Percentiles rank a stretch among this genome's conserved stretches.
Conservation (phyloP, 2,329 filamentous ascomycete genomes). For the Verticillium alfalfae region DNA sequence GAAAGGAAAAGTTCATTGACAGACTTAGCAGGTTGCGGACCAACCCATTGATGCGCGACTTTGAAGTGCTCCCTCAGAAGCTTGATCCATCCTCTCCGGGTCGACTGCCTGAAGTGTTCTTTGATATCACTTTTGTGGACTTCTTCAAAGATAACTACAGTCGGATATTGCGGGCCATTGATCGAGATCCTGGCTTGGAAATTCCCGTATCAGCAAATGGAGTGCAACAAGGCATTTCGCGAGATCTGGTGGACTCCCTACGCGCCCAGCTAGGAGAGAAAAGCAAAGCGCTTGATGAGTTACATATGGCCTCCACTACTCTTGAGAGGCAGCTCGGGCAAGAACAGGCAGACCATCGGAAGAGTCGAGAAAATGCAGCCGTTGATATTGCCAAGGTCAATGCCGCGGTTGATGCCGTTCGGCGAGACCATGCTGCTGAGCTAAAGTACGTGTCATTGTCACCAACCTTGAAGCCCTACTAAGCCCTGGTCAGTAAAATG, state of each 20-base stretch:
- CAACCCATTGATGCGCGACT: conserved; percentile 77
- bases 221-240: conserved; percentile 84
- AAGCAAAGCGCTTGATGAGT: conserved; percentile 44
- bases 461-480: neutral
- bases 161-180: conserved; percentile 75
- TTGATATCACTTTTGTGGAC: conserved; percentile 81
- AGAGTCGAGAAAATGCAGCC: conserved; percentile 52
- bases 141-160: conserved; percentile 97
- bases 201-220: conserved; percentile 75
- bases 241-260: conserved; percentile 83
- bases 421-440: conserved; percentile 64
- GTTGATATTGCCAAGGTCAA: conserved; percentile 54
- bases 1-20: conserved; percentile 82
- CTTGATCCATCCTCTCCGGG: conserved; percentile 39
- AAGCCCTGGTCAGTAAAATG: neutral
- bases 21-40: conserved; percentile 72
- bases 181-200: conserved; percentile 85
- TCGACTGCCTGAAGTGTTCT: conserved; percentile 72
- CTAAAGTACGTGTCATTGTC: conserved; percentile 36
- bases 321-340: conserved; percentile 58
- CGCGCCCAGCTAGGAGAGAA: conserved; percentile 72
- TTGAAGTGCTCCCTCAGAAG: conserved; percentile 76
- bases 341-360: conserved; percentile 67
- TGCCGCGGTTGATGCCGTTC: conserved; percentile 64
- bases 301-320: conserved; percentile 37